Percentiles rank a stretch among this genome's conserved stretches.
phyloP scores from a whole-genome alignment of 2,329 filamentous ascomycete species.

The Colletotrichum sublineola region DNA sequence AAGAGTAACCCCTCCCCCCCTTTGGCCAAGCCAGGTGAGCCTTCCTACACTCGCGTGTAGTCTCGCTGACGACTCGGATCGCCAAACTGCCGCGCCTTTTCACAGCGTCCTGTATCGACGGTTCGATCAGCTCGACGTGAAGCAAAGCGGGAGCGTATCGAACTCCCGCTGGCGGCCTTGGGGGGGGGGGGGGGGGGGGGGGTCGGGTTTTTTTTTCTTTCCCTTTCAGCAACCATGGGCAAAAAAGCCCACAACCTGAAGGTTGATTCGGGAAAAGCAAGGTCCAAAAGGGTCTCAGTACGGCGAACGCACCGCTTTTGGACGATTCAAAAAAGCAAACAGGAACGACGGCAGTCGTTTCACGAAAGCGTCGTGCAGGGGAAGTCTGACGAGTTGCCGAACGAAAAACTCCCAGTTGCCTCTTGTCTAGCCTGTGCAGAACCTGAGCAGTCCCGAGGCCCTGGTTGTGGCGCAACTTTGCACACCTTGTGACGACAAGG shows the following conservation, averaged over 20 bases:
- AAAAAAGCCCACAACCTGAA: neutral
- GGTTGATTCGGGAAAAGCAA: constrained; percentile 17
- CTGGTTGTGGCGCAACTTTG: constrained; percentile 43
- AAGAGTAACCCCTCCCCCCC: neutral
- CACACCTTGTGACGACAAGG: constrained; percentile 23
- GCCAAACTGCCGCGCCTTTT: neutral
- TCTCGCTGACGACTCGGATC: neutral
- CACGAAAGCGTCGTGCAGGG: constrained; percentile 21
- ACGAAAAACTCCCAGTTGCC: neutral
- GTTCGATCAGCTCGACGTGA: neutral
- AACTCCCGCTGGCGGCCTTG: neutral
- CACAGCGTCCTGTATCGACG: neutral
- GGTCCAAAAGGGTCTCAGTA: constrained; percentile 8
- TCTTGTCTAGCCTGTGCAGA: constrained; percentile 20
- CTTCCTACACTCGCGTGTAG: neutral
- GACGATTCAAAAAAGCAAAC: constrained; percentile 22
- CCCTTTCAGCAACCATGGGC: neutral
- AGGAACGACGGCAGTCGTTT: constrained; percentile 17
- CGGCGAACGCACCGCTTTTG: constrained; percentile 14
- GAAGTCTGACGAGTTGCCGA: constrained; percentile 1
- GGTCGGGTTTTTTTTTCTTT: neutral
- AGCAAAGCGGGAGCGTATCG: neutral
- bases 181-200: too few relatives aligned
- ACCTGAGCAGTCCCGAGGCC: constrained; percentile 38
- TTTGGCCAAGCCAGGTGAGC: constrained; percentile 25